Evolutionary conservation across 768 basidiomycete genomes (phyloP), one percentile per base, ranked within the genome.

Genomic region (Tylopilus cervinicoccineus): DNA sequence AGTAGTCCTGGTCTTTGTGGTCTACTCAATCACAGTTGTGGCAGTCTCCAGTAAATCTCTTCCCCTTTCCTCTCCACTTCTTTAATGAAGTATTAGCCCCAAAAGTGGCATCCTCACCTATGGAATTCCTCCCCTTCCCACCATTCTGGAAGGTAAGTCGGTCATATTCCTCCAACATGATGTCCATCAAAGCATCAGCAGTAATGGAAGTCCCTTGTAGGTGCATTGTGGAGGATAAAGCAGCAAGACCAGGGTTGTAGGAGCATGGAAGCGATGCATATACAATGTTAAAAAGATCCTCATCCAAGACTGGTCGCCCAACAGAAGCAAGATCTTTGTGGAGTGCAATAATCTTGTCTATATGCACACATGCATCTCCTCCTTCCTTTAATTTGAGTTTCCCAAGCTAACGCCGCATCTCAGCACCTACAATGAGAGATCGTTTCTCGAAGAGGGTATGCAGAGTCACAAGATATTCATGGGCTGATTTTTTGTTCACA

Each of bases 1-100:
- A 57, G 12, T 50, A 56, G 9, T 55, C 32, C 4, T 10, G 1
- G 1, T 3, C 19, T 5, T 11, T 27, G 16, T 56, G 48, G 1
- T 49, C 52, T 10, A 32, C 5, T 45, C 43, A 50, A 0, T 49
- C 19, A 11, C 48, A 56, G 12, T 54, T 48, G 12, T 32, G 8
- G 31, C 50, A 52, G 20, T 32, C n/a, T 12, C 36, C 32, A 13
- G 28, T 14, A 5, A 44, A 53, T 5, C 24, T 51, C 17, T 33
- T 22, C 13, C 13, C 24, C 16, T 16, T 26, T 39, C 6, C 6
- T 26, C 2, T 9, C 36, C 6, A n/a, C n/a, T n/a, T n/a, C n/a
- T n/a, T 37, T n/a, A n/a, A n/a, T n/a, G n/a, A n/a, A n/a, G n/a
- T n/a, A n/a, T n/a, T n/a, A n/a, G n/a, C n/a, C n/a, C n/a, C n/a